phyloP scores from a whole-genome alignment of 805 yeast genomes.

The Lipomyces yamadae region DNA sequence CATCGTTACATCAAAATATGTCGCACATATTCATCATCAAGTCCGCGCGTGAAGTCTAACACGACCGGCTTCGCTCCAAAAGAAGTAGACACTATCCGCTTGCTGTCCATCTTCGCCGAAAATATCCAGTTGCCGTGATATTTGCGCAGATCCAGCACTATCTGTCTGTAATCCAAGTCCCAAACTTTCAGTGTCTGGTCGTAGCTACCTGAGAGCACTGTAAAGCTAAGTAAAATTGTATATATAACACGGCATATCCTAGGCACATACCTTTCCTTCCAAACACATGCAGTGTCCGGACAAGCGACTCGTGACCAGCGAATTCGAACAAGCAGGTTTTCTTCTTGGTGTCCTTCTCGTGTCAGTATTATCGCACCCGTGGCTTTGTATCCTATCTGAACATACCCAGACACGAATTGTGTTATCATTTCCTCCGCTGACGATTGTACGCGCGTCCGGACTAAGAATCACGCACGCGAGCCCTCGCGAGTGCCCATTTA shows the following conservation, averaged over 20 bases:
- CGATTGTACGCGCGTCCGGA: constrained; percentile 66
- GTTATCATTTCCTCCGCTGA: constrained; percentile 86
- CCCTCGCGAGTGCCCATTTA: constrained; percentile 81
- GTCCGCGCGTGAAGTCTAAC: constrained; percentile 44
- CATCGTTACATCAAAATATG: constrained; percentile 5
- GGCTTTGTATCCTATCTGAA: not conserved
- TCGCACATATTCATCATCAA: constrained; percentile 38
- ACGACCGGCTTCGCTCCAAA: constrained; percentile 44
- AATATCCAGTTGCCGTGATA: constrained; percentile 47
- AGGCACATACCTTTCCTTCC: constrained; percentile 31
- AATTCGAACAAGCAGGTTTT: constrained; percentile 73
- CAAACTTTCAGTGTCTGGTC: constrained; percentile 48
- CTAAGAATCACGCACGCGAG: constrained; percentile 84
- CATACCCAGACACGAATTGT: constrained; percentile 77
- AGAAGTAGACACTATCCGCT: constrained; percentile 45
- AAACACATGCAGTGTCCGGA: constrained; percentile 54
- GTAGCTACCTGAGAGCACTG: constrained; percentile 47
- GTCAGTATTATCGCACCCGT: not conserved
- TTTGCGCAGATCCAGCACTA: constrained; percentile 40
- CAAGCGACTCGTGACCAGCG: constrained; percentile 83
- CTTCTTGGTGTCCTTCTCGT: constrained; percentile 58
- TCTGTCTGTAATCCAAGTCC: constrained; percentile 43
- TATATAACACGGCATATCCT: not conserved
- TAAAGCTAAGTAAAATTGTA: not conserved
- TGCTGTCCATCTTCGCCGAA: constrained; percentile 43